Conservation (phyloP, 1,139 yeast species). For the Yamadazyma atmosphaerica region DNA sequence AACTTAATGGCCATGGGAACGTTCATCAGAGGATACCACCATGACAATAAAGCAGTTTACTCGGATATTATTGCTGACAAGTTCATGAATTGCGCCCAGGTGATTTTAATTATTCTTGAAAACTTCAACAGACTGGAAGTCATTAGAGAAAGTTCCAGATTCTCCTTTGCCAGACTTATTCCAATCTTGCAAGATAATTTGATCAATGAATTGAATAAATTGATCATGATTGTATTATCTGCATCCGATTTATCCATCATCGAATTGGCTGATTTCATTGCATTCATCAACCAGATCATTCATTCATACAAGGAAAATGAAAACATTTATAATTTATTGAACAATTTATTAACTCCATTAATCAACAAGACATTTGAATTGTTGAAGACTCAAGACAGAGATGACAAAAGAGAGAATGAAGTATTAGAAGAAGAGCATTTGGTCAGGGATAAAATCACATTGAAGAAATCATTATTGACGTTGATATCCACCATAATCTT, state of each 20-base stretch:
- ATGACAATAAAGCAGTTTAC: slow-evolving; percentile 24
- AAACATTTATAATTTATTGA: slow-evolving; percentile 70
- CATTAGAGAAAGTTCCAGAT: slow-evolving; percentile 83
- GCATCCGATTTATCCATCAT: slow-evolving; percentile 59
- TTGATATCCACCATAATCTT: slow-evolving; percentile 69
- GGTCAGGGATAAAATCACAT: slow-evolving; percentile 56
- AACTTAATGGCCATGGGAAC: slow-evolving; percentile 88
- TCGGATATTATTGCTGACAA: slow-evolving; percentile 46
- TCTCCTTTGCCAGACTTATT: slow-evolving; percentile 82
- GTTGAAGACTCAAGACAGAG: slow-evolving; percentile 27
- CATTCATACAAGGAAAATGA: slow-evolving; percentile 73
- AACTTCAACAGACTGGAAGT: slow-evolving; percentile 64
- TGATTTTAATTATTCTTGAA: slow-evolving; percentile 80
- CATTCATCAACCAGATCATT: slow-evolving; percentile 85
- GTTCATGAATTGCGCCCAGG: slow-evolving; percentile 75
- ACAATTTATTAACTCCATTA: slow-evolving; percentile 72
- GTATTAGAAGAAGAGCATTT: slow-evolving; percentile 40
- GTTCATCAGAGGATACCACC: slow-evolving; percentile 78
- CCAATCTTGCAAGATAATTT: slow-evolving; percentile 55
- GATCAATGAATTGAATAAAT: slow-evolving; percentile 65
- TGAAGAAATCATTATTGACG: slow-evolving; percentile 70
- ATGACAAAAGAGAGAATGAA: slow-evolving; percentile 1
- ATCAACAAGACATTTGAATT: slow-evolving; percentile 62
- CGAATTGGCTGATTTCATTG: slow-evolving; percentile 78
- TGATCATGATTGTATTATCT: slow-evolving; percentile 70